phyloP scores from a whole-genome alignment of 2,329 filamentous ascomycete genomes.

The Aspergillus ochraceus region DNA sequence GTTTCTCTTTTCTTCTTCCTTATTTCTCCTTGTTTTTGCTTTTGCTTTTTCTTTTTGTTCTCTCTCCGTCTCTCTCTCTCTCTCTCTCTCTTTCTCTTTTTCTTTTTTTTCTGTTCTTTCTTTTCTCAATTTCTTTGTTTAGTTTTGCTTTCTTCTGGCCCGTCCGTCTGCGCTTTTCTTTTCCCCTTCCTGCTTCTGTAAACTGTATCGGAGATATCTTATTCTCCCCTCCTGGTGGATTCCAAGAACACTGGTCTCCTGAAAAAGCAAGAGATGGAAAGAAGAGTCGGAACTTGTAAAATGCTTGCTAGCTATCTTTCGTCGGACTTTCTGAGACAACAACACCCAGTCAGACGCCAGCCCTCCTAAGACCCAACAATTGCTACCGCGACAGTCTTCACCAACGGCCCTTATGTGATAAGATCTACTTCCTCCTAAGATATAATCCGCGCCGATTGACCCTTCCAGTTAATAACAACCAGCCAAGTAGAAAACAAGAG shows the following conservation, averaged over 20 bases:
- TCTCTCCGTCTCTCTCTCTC: not conserved
- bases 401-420: constrained; percentile 13
- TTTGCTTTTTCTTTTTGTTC: constrained; percentile 10
- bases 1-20: constrained; percentile 5
- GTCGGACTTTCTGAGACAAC: constrained; percentile 37
- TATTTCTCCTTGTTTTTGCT: constrained; percentile 4
- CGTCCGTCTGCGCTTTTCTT: not conserved
- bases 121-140: constrained; percentile 13
- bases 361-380: constrained; percentile 27
- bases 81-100: constrained; percentile 13
- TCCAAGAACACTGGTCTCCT: constrained; percentile 24
- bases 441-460: constrained; percentile 20
- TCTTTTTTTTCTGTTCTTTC: constrained; percentile 19
- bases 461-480: constrained; percentile 20
- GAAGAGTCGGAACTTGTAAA: constrained; percentile 42
- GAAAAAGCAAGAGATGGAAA: constrained; percentile 37
- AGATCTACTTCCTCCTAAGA: constrained; percentile 23
- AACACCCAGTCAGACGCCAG: constrained; percentile 34
- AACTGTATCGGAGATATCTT: constrained; percentile 20
- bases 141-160: not conserved
- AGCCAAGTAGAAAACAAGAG: constrained; percentile 13
- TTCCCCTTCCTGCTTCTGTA: constrained; percentile 1
- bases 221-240: constrained; percentile 25
- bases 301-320: constrained; percentile 48
- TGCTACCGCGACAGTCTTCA: constrained; percentile 27